Evolutionary conservation across 2,329 filamentous ascomycete genomes (phyloP), one percentile per base, ranked within the genome.

Genomic region (Cordyceps militaris): DNA sequence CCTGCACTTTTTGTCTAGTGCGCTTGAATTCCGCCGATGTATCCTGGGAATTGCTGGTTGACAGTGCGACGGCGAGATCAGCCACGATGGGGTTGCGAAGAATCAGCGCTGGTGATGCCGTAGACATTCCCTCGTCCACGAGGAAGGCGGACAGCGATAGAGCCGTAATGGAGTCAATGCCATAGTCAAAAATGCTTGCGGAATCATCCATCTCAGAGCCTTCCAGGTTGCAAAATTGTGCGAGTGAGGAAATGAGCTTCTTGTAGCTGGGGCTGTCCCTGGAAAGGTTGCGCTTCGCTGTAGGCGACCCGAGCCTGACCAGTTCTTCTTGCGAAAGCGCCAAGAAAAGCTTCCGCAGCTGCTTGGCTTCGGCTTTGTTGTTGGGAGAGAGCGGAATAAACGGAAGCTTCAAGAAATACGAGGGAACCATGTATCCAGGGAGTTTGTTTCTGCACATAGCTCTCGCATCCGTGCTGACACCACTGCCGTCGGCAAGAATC

Each of bases 341-440:
- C 10, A 80, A 71, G 65, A 93, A 96, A 1, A 95, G 71, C 0
- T 73, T 70, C 58, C 81, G 86, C 3, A 97, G 72, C 36, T 78
- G 76, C 65, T 88, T 93, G 7, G 79, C 78, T 65, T 97, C 91
- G 0, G 88, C 87, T 68, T 97, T 97, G 71, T 96, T 96, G 69
- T 96, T 97, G 7, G 88, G 76, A 1, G 90, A 95, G 0, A 97
- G 76, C 0, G 92, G 92, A 56, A 97, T 84, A 8, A 75, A 78
- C 0, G 84, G 79, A 8, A 96, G 73, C 3, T 81, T 81, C 24
- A 96, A 75, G 59, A 95, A 84, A 66, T 94, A 89, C 0, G 90
- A 92, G 0, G 92, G 93, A 2, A 97, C 82, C 92, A 97, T 97
- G 69, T 97, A 97, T 0, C 80, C 81, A 0, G 92, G 89, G 3